Evolutionary conservation across 306 rosid genomes (phyloP), one percentile per base, ranked within the genome.

Genomic region (Heteromeles arbutifolia): DNA sequence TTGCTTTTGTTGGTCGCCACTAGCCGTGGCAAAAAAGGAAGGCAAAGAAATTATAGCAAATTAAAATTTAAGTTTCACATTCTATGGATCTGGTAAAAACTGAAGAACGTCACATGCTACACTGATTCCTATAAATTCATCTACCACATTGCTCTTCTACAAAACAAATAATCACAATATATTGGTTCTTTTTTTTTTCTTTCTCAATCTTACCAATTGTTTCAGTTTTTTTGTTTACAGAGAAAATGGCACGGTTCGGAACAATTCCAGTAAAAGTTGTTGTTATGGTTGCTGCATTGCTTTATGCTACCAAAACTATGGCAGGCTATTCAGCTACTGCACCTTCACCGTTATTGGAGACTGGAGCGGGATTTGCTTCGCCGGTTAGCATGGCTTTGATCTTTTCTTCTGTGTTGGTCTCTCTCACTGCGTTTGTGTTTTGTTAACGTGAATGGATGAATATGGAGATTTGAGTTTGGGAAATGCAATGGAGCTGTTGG

Each of bases 351-450:
- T 84, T 77, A 64, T 31, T 83, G 80, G 84, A 78, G 39, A 68
- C 96, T 58, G 96, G 96, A 70, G 73, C 65, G 26, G 92, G 89
- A 31, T 78, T 71, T 80, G 58, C 84, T 81, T 65, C 79, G 54
- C 67, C 76, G 61, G 71, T 87, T 70, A 81, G 90, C 26, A 78
- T 68, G 73, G 77, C 74, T 28, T 65, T 81, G 74, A 67, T 54
- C 24, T 68, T 62, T 65, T 84, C 71, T 69, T 84, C 87, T 65
- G 0, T 86, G 43, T 48, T 90, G 81, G 83, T 78, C 80, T 86
- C 89, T 81, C 66, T 90, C 45, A 59, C 84, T 74, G 76, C 84
- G 58, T 82, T 82, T 69, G 62, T 78, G 56, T 62, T 83, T 78
- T 80, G 77, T 14, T 50, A 48, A 28, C 31, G 19, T 17, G 18